Conservation (phyloP, 202 grass and related monocot genomes). For the Panicum virgatum region DNA sequence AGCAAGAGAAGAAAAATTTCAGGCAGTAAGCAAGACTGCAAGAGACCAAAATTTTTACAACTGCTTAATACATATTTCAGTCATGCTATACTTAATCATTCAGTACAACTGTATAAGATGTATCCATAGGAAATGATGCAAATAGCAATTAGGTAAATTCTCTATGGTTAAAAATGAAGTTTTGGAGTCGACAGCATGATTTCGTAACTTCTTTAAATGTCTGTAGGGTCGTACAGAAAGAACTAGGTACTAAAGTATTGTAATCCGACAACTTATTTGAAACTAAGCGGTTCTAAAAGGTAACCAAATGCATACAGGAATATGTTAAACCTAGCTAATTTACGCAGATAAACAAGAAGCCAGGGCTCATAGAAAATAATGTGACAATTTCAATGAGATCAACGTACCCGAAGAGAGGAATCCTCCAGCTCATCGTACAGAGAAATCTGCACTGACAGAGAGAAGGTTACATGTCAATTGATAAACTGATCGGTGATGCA, state of each 20-base stretch:
- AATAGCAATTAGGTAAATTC: not conserved
- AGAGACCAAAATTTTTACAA: not conserved
- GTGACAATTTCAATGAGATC: not conserved
- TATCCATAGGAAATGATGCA: constrained; percentile 4
- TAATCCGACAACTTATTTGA: not conserved
- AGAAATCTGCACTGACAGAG: constrained; percentile 35
- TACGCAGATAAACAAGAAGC: not conserved
- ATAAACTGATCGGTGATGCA: constrained; percentile 2
- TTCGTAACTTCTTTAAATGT: not conserved
- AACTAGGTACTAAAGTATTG: not conserved
- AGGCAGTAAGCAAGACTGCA: not conserved
- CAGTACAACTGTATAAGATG: constrained; percentile 11
- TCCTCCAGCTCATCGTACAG: constrained; percentile 57
- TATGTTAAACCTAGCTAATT: not conserved
- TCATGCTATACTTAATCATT: not conserved
- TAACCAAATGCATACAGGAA: constrained; percentile 1
- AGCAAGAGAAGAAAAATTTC: not conserved
- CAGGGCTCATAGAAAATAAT: not conserved
- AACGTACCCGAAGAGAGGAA: constrained; percentile 62
- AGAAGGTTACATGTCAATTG: not conserved
- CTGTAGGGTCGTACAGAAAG: not conserved
- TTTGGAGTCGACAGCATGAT: not conserved
- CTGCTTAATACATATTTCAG: constrained; percentile 10
- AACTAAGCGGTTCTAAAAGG: constrained; percentile 8
- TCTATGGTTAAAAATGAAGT: not conserved